These are phyloP conservation scores for Atkinsonella texensis DNA, from an alignment of 2,329 filamentous ascomycete genomes.

Conservation along the genomic window DNA sequence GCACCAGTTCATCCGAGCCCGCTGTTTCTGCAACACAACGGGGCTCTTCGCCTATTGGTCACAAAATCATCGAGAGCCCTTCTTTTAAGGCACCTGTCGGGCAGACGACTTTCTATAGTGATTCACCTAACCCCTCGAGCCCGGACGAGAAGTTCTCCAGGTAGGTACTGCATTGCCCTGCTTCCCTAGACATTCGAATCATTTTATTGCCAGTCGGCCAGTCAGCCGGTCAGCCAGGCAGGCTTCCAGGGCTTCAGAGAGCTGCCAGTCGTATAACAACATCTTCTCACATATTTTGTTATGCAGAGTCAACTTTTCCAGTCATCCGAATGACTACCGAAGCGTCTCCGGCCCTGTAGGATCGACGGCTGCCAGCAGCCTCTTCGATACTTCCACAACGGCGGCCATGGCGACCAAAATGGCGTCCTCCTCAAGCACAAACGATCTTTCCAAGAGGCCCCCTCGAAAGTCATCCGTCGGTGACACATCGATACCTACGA, in stretches of 20 bases:
- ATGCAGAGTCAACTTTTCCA: slow-evolving; percentile 15
- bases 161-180: slow-evolving; percentile 14
- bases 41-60: slow-evolving; percentile 15
- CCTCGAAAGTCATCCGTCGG: slow-evolving; percentile 71
- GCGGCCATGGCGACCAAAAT: slow-evolving; percentile 37
- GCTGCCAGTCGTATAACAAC: neutral
- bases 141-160: slow-evolving; percentile 20
- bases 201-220: neutral
- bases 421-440: slow-evolving; percentile 21
- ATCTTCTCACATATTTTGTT: neutral
- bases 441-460: slow-evolving; percentile 25
- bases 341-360: slow-evolving; percentile 32
- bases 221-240: too few species aligned
- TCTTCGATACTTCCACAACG: slow-evolving; percentile 24
- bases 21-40: slow-evolving; percentile 11
- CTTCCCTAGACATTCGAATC: neutral
- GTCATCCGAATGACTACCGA: slow-evolving; percentile 36
- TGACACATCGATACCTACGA: slow-evolving; percentile 82
- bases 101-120: slow-evolving; percentile 24
- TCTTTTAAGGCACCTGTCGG: slow-evolving; percentile 8
- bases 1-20: slow-evolving; percentile 23
- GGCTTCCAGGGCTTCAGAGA: neutral
- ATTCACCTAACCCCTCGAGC: slow-evolving; percentile 24
- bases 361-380: slow-evolving; percentile 30
- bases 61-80: slow-evolving; percentile 4